Percentiles rank a stretch among this genome's conserved stretches.
These are phyloP conservation scores for Rubroboletus satanas DNA, from an alignment of 768 basidiomycete genomes.

Conservation along the genomic window DNA sequence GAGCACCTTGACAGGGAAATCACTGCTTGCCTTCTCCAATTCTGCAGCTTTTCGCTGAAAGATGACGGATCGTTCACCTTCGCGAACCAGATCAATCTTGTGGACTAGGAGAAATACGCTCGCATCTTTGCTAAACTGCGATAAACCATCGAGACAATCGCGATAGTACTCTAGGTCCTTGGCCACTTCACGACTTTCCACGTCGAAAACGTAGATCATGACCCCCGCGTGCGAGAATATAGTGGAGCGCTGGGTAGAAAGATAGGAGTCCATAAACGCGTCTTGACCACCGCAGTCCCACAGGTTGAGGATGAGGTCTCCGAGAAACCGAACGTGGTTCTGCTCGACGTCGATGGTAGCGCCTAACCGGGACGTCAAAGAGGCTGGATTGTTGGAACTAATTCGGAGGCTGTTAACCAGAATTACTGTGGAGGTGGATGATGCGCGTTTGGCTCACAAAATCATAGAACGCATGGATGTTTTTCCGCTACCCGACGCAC, in stretches of 20 bases:
- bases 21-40: conserved; percentile 63
- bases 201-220: conserved; percentile 98
- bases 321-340: conserved; percentile 95
- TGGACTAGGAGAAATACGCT: conserved; percentile 88
- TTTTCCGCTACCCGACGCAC: conserved; percentile 90
- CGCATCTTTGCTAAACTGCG: conserved; percentile 76
- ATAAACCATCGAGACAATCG: conserved; percentile 82
- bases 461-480: conserved; percentile 99
- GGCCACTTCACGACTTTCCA: conserved; percentile 77
- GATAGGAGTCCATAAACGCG: conserved; percentile 96
- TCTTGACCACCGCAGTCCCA: conserved; percentile 99
- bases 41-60: conserved; percentile 75
- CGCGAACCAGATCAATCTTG: conserved; percentile 93
- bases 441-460: conserved; percentile 59
- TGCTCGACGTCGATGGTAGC: conserved; percentile 98
- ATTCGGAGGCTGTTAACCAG: conserved; percentile 7
- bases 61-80: conserved; percentile 46
- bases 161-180: conserved; percentile 91
- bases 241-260: conserved; percentile 85
- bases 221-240: conserved; percentile 97
- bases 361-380: conserved; percentile 84
- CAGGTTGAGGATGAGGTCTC: conserved; percentile 90
- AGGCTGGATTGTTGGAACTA: conserved; percentile 93
- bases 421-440: conserved; percentile 2
- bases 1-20: conserved; percentile 64